phyloP scores from a whole-genome alignment of 2,329 filamentous ascomycete genomes.

The Alternaria infectoria region DNA sequence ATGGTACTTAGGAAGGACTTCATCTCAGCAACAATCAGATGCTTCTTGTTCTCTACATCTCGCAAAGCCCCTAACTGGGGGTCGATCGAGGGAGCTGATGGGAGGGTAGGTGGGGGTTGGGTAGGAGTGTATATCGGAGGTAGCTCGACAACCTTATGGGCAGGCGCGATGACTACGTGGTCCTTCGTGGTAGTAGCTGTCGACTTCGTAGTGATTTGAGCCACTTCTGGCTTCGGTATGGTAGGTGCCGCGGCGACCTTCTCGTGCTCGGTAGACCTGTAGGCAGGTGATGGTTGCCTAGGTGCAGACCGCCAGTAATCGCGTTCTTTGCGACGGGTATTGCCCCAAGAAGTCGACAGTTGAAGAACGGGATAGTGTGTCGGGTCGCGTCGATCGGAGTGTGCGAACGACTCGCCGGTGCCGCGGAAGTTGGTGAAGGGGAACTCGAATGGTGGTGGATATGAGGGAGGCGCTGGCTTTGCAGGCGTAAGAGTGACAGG shows the following conservation, averaged over 20 bases:
- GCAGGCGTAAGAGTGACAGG: not conserved
- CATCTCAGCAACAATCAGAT: too few species aligned
- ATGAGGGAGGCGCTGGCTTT: not conserved
- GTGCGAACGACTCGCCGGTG: constrained; percentile 5
- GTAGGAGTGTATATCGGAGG: too few species aligned
- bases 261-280: not conserved
- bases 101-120: too few species aligned
- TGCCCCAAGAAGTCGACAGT: not conserved
- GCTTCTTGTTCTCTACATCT: too few species aligned
- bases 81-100: too few species aligned
- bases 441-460: not conserved
- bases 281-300: not conserved
- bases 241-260: not conserved
- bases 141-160: not conserved
- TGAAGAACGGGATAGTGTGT: not conserved
- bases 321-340: not conserved
- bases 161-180: not conserved
- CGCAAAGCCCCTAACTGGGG: too few species aligned
- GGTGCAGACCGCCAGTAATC: not conserved
- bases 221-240: not conserved
- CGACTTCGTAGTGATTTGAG: not conserved
- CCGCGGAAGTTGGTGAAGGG: constrained; percentile 6
- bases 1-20: too few species aligned
- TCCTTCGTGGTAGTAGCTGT: not conserved
- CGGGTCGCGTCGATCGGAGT: not conserved